Evolutionary conservation across 306 rosid genomes (phyloP).

Genomic region (Pterocarpus santalinus): DNA sequence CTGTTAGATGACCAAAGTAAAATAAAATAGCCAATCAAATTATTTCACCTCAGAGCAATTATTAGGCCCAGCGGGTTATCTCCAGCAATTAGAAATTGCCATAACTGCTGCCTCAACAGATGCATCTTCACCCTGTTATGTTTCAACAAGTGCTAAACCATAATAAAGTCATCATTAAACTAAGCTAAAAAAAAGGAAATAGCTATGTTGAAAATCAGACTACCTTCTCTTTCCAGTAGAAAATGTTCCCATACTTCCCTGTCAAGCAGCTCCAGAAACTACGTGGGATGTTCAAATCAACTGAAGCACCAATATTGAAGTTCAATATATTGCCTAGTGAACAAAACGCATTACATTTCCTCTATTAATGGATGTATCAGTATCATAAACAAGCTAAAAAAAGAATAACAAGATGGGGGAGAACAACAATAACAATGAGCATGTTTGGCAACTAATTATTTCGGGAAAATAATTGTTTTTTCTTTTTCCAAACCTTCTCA

Average conservation of each 20-base stretch:
- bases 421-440: too few species aligned
- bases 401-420: too few species aligned
- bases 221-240: constrained; percentile 97
- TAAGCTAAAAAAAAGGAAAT: background rate
- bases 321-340: constrained; percentile 88
- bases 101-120: constrained; percentile 91
- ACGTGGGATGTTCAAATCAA: constrained; percentile 90
- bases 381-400: too few species aligned
- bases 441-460: too few species aligned
- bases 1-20: constrained; percentile 18
- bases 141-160: constrained; percentile 37
- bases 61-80: constrained; percentile 82
- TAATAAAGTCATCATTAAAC: constrained; percentile 12
- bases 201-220: background rate
- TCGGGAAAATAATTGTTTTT: too few species aligned
- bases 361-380: too few species aligned
- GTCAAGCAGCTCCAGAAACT: constrained; percentile 99
- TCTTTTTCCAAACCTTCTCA: too few species aligned
- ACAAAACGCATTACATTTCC: constrained; percentile 21
- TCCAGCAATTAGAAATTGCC: constrained; percentile 91
- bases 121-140: constrained; percentile 85
- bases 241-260: constrained; percentile 91
- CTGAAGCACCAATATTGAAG: constrained; percentile 88
- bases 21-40: constrained; percentile 21
- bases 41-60: constrained; percentile 91